Percentiles rank a stretch among this genome's conserved stretches.
These are phyloP conservation scores for Ulmus americana DNA, from an alignment of 331 rosid species.

Conservation along the genomic window DNA sequence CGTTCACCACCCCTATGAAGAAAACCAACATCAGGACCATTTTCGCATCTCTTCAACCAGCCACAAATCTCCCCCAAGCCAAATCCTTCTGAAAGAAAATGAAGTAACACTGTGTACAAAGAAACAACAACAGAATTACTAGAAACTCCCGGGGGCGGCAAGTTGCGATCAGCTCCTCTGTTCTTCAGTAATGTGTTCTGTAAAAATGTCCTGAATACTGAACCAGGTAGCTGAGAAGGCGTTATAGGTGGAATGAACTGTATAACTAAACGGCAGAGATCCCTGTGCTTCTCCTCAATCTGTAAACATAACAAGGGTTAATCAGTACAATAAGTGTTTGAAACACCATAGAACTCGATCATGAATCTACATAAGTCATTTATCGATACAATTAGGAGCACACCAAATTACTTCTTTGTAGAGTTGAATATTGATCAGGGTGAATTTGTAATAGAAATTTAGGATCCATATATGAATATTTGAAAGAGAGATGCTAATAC, in stretches of 20 bases:
- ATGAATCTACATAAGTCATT: slow-evolving; percentile 6
- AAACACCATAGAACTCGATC: slow-evolving; percentile 12
- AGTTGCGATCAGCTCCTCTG: slow-evolving; percentile 75
- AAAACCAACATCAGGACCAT: slow-evolving; percentile 67
- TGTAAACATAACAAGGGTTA: slow-evolving; percentile 27
- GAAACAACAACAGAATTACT: slow-evolving; percentile 89
- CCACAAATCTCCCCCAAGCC: slow-evolving; percentile 60
- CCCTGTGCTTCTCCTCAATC: slow-evolving; percentile 98
- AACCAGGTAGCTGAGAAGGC: slow-evolving; percentile 86
- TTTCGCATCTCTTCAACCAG: slow-evolving; percentile 71
- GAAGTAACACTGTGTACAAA: slow-evolving; percentile 75
- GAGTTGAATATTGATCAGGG: not conserved
- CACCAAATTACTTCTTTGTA: not conserved
- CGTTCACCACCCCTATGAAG: slow-evolving; percentile 94
- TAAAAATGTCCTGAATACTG: slow-evolving; percentile 77
- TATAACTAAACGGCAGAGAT: slow-evolving; percentile 81
- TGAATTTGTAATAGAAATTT: not conserved
- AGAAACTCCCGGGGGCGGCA: slow-evolving; percentile 80
- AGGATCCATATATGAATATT: not conserved
- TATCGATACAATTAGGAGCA: slow-evolving; percentile 1
- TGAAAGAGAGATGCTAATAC: not conserved
- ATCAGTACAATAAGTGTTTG: slow-evolving; percentile 15
- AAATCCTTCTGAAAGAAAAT: slow-evolving; percentile 93
- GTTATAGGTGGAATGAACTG: slow-evolving; percentile 79
- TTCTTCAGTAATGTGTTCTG: slow-evolving; percentile 72